These are phyloP conservation scores for Golubevia sp. DNA, from an alignment of 1,284 basidiomycete species.

Conservation along the genomic window DNA sequence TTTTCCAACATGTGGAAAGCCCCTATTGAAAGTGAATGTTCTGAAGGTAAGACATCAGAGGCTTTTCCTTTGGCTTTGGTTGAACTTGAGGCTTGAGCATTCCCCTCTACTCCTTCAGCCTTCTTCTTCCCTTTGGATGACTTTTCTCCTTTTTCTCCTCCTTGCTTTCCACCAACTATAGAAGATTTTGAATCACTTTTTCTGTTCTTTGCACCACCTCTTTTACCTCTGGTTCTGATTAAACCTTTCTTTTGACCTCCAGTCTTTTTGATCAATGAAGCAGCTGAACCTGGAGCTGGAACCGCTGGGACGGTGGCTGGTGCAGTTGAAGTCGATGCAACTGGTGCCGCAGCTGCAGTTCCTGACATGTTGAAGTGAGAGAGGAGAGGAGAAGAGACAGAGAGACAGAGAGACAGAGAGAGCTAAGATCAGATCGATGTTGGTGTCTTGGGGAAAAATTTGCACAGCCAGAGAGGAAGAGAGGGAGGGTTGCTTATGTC, in stretches of 20 bases:
- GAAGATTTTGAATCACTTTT: conserved; percentile 9
- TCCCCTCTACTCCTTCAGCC: too few species aligned
- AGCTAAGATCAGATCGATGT: too few species aligned
- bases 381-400: too few species aligned
- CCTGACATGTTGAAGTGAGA: not conserved
- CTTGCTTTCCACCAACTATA: conserved; percentile 1
- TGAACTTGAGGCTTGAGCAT: too few species aligned
- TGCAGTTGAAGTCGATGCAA: not conserved
- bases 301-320: too few species aligned
- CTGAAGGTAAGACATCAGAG: not conserved
- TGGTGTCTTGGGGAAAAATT: too few species aligned
- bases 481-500: too few species aligned
- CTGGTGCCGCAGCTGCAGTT: not conserved
- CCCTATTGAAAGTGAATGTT: conserved; percentile 42
- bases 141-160: not conserved
- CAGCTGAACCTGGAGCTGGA: not conserved
- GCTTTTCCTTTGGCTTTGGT: too few species aligned
- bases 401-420: too few species aligned
- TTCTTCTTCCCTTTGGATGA: not conserved
- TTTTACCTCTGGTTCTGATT: conserved; percentile 47
- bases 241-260: conserved; percentile 18
- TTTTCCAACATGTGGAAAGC: conserved; percentile 51
- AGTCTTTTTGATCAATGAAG: not conserved
- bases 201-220: conserved; percentile 49
- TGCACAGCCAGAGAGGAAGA: too few species aligned